Percentiles rank a stretch among this genome's conserved stretches.
phyloP scores from a whole-genome alignment of 2,329 filamentous ascomycete species.

The Colletotrichum magnum region DNA sequence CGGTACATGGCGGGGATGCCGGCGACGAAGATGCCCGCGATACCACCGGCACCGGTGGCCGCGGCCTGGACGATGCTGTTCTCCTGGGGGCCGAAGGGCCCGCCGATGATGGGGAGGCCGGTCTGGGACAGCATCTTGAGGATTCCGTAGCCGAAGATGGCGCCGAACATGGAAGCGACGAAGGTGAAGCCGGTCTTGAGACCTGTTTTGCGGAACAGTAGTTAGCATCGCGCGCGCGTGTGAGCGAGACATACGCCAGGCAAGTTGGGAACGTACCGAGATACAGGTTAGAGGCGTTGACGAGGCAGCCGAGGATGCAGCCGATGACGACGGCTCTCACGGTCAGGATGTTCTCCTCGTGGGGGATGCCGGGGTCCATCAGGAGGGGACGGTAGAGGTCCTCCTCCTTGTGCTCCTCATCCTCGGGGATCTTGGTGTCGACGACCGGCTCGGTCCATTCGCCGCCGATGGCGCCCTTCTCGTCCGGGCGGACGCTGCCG shows the following conservation, averaged over 20 bases:
- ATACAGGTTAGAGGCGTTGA: slow-evolving; percentile 75
- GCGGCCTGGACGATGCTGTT: slow-evolving; percentile 74
- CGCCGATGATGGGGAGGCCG: slow-evolving; percentile 66
- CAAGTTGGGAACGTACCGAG: slow-evolving; percentile 47
- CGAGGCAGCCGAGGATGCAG: slow-evolving; percentile 68
- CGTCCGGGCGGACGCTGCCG: slow-evolving; percentile 30
- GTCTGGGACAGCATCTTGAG: slow-evolving; percentile 67
- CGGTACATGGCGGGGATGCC: slow-evolving; percentile 74
- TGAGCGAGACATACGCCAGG: too few relatives aligned
- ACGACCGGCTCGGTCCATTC: slow-evolving; percentile 41
- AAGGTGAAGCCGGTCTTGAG: slow-evolving; percentile 68
- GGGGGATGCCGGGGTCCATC: slow-evolving; percentile 53
- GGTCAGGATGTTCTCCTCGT: slow-evolving; percentile 66
- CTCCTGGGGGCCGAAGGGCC: slow-evolving; percentile 71
- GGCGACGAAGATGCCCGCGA: slow-evolving; percentile 70
- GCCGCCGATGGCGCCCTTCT: slow-evolving; percentile 38
- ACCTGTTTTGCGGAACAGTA: slow-evolving; percentile 46
- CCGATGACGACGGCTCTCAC: slow-evolving; percentile 69
- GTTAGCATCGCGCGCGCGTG: not conserved
- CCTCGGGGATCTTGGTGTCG: slow-evolving; percentile 46
- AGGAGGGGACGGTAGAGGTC: slow-evolving; percentile 57
- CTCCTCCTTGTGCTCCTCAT: slow-evolving; percentile 49
- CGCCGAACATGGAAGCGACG: slow-evolving; percentile 62
- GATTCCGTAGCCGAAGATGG: slow-evolving; percentile 73
- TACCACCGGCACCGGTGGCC: slow-evolving; percentile 71